These are phyloP conservation scores for Fusarium marasasianum DNA, from an alignment of 2,329 filamentous ascomycete genomes.

Conservation along the genomic window DNA sequence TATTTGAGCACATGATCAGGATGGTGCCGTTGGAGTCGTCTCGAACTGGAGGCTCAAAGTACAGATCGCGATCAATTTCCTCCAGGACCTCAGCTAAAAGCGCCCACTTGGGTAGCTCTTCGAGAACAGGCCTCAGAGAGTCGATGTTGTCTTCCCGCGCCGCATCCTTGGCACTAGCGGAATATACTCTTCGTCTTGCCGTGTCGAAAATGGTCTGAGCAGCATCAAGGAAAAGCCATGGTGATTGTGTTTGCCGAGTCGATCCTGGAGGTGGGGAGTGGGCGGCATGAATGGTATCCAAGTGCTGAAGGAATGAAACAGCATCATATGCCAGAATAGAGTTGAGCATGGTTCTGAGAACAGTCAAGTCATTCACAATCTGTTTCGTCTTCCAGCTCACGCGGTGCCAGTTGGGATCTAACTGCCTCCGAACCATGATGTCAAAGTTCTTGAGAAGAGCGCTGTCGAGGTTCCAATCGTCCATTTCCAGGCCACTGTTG, in stretches of 20 bases:
- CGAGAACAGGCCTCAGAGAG: slow-evolving; percentile 80
- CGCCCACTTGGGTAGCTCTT: slow-evolving; percentile 95
- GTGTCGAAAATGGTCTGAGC: slow-evolving; percentile 94
- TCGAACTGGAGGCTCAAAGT: slow-evolving; percentile 78
- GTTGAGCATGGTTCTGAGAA: slow-evolving; percentile 84
- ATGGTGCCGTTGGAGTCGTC: slow-evolving; percentile 93
- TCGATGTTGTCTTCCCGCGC: slow-evolving; percentile 60
- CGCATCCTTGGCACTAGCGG: slow-evolving; percentile 68
- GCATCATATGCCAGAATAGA: slow-evolving; percentile 86
- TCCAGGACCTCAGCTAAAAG: slow-evolving; percentile 89
- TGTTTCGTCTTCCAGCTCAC: slow-evolving; percentile 95
- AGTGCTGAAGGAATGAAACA: slow-evolving; percentile 89
- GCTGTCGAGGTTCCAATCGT: slow-evolving; percentile 95
- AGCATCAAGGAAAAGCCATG: slow-evolving; percentile 95
- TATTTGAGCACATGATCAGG: slow-evolving; percentile 93
- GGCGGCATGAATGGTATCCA: slow-evolving; percentile 92
- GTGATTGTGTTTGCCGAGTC: slow-evolving; percentile 87
- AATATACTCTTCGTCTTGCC: slow-evolving; percentile 87
- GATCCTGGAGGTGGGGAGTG: slow-evolving; percentile 89
- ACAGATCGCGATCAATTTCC: slow-evolving; percentile 91
- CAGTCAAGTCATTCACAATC: slow-evolving; percentile 88
- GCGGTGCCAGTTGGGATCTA: slow-evolving; percentile 97
- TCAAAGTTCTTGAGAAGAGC: slow-evolving; percentile 94
- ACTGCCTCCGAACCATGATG: slow-evolving; percentile 83
- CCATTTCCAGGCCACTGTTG: slow-evolving; percentile 91